A percentile compares a stretch with the other conserved stretches of the same genome.
Evolutionary conservation across 1,284 basidiomycete species (phyloP).

Genomic region (Leccinum pseudoinsigne): DNA sequence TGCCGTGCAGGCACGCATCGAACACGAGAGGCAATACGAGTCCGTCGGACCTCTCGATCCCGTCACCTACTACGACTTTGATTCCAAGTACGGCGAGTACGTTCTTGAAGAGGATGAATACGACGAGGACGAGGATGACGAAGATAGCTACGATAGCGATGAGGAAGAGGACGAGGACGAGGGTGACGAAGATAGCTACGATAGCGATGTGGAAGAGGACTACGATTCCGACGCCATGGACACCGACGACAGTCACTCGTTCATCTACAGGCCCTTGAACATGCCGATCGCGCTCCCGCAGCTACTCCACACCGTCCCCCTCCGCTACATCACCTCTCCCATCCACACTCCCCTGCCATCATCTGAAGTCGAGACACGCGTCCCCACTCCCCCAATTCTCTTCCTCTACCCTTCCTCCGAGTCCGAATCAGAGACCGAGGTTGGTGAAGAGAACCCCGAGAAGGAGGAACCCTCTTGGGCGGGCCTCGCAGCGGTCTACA

Average conservation of each 20-base stretch:
- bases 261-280: neutral
- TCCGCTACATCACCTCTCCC: neutral
- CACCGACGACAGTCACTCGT: neutral
- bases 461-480: neutral
- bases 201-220: neutral
- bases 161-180: neutral
- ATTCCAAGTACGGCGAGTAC: neutral
- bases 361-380: neutral
- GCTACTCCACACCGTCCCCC: conserved; percentile 4
- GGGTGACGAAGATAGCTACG: neutral
- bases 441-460: neutral
- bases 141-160: neutral
- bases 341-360: neutral
- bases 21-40: conserved; percentile 1
- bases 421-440: neutral
- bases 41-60: neutral
- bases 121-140: neutral
- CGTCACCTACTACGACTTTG: neutral
- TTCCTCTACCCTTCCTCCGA: neutral
- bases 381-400: neutral
- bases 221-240: neutral
- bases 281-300: conserved; percentile 12
- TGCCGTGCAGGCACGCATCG: conserved; percentile 7
- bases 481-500: conserved; percentile 5
- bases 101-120: neutral